Conservation (phyloP, 495 filamentous ascomycete genomes). For the Penicillium silybi region DNA sequence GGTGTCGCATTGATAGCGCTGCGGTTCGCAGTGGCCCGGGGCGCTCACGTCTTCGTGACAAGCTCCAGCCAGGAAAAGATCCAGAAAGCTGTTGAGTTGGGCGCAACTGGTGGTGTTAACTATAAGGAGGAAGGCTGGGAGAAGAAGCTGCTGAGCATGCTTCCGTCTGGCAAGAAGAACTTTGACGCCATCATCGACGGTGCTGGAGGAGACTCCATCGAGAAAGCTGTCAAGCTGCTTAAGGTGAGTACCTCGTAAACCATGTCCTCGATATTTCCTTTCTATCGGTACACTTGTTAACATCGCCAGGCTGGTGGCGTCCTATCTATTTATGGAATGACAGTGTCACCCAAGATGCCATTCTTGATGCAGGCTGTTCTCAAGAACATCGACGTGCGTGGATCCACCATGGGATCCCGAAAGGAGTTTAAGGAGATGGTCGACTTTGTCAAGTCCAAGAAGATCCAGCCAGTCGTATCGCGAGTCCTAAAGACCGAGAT, state of each 20-base stretch:
- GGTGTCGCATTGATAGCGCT: slow-evolving; percentile 71
- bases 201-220: slow-evolving; percentile 69
- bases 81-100: slow-evolving; percentile 56
- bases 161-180: slow-evolving; percentile 54
- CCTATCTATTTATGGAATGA: slow-evolving; percentile 75
- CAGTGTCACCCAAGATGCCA: slow-evolving; percentile 65
- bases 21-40: slow-evolving; percentile 63
- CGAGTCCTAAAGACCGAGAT: slow-evolving; percentile 56
- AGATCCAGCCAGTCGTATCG: slow-evolving; percentile 62
- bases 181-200: slow-evolving; percentile 75
- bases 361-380: slow-evolving; percentile 68
- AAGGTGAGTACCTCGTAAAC: slow-evolving; percentile 37
- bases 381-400: slow-evolving; percentile 69
- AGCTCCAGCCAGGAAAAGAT: slow-evolving; percentile 63
- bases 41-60: slow-evolving; percentile 66
- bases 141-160: slow-evolving; percentile 52
- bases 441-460: slow-evolving; percentile 60
- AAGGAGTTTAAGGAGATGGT: slow-evolving; percentile 76
- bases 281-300: background rate
- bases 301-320: slow-evolving; percentile 53
- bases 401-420: slow-evolving; percentile 72
- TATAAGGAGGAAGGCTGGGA: slow-evolving; percentile 69
- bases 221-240: slow-evolving; percentile 52
- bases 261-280: background rate
- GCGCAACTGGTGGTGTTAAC: slow-evolving; percentile 64